A percentile compares a stretch with the other conserved stretches of the same genome.
These are phyloP conservation scores for Lepidium didymum DNA, from an alignment of 345 rosid genomes.

Conservation along the genomic window DNA sequence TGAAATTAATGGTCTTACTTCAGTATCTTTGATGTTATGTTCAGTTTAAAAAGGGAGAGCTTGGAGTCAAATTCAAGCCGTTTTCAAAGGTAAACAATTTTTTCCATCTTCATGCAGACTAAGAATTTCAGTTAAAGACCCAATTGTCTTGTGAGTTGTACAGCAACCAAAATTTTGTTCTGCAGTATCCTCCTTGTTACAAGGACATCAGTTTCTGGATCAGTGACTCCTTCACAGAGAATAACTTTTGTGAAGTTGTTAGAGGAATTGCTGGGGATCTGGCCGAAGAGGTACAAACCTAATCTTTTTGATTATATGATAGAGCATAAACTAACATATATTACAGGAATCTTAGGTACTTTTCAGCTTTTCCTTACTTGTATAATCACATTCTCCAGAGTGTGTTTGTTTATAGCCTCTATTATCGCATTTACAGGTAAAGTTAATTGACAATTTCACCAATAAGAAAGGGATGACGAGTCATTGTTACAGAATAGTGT, in stretches of 20 bases:
- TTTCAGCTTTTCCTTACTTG: not conserved
- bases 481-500: constrained; percentile 84
- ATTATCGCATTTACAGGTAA: constrained; percentile 40
- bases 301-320: not conserved
- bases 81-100: constrained; percentile 65
- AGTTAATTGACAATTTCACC: constrained; percentile 73
- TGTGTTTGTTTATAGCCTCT: not conserved
- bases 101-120: not conserved
- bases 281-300: constrained; percentile 71
- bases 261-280: constrained; percentile 96
- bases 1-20: not conserved
- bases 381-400: not conserved
- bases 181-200: constrained; percentile 93
- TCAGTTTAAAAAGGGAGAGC: constrained; percentile 69
- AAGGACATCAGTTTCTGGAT: constrained; percentile 98
- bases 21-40: not conserved
- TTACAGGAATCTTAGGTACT: not conserved
- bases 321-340: not conserved
- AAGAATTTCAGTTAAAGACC: not conserved
- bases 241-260: constrained; percentile 84
- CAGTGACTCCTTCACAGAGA: constrained; percentile 83
- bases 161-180: constrained; percentile 1
- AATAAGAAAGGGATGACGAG: constrained; percentile 92
- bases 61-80: constrained; percentile 88
- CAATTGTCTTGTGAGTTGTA: not conserved